Conservation (phyloP, 768 basidiomycete genomes). For the Leccinum broughii region DNA sequence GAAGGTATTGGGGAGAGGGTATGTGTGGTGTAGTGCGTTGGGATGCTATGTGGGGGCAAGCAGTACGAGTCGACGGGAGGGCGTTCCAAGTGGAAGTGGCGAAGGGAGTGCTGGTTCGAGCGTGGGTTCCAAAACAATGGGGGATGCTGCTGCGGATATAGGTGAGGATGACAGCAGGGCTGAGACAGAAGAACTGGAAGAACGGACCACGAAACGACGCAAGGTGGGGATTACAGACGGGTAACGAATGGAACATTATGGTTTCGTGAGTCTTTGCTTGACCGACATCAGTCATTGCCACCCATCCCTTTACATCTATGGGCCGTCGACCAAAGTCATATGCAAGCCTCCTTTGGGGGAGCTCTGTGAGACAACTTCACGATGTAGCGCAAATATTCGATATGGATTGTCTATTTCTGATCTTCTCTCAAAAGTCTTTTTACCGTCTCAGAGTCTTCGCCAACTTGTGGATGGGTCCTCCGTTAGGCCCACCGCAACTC, state of each 20-base stretch:
- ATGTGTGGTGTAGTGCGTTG: slow-evolving; percentile 55
- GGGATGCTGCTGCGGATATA: background rate
- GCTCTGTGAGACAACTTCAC: no score
- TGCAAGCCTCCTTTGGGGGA: background rate
- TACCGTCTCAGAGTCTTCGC: no score
- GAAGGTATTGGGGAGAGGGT: slow-evolving; percentile 62
- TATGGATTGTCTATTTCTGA: no score
- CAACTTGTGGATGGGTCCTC: no score
- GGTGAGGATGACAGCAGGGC: background rate
- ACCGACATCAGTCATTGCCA: background rate
- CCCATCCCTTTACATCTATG: background rate
- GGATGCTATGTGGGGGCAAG: slow-evolving; percentile 42
- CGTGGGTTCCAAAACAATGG: background rate
- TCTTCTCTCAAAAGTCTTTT: no score
- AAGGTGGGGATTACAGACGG: slow-evolving; percentile 8
- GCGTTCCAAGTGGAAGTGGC: background rate
- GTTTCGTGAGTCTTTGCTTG: background rate
- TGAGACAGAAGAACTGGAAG: slow-evolving; percentile 9
- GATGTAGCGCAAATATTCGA: no score
- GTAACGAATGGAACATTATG: slow-evolving; percentile 1
- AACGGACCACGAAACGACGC: slow-evolving; percentile 16
- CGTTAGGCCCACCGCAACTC: no score
- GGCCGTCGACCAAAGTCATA: background rate
- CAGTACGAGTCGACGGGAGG: background rate
- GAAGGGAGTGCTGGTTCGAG: background rate